Base-by-base conservation (phyloP, 2,329 filamentous ascomycete genomes). In the Raffaelea arxii region DNA sequence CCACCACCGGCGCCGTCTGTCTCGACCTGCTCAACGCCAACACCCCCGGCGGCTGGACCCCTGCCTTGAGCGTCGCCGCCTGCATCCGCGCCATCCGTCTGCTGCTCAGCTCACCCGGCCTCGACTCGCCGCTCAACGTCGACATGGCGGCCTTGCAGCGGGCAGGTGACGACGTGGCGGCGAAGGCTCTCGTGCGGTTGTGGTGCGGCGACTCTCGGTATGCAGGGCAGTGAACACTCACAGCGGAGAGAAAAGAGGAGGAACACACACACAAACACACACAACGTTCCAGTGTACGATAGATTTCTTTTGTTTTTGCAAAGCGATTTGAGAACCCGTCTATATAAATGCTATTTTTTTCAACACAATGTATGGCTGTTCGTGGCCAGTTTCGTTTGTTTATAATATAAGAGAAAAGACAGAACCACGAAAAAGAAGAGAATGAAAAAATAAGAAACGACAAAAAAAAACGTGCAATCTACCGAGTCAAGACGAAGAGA, bases 1-100 rank as follows among this genome's bases (percentile, higher is more conserved):
- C 77, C 52, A 57, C 74, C 55, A 89, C 80, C 3, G 92, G 92
- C 55, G 90, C 96, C 66, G 92, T 98, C 60, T 98, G 92, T 64
- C 78, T 97, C 24, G 92, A 96, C 60, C 74, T 97, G 51, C 73
- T 98, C 49, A 75, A 76, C 16, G 36, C 6, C 35, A 30, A 25
- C 40, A 10, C n/a, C 23, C 12, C 10, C 11, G 22, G 39, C 9
- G 75, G 76, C 18, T 97, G 91, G 91, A 84, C 86, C 49, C 86
- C 90, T 1, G 81, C 87, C 18, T 92, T 95, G 64, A 90, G 83
- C 36, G 75, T 97, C 19, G 75, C 83, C 30, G 78, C 83, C 58
- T 84, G 82, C 51, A 68, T 91, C 58, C 82, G 84, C 56, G 80
- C 80, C 41, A 75, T 91, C 53, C 77, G 84, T 54, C 75, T 85